These are phyloP conservation scores for Aspergillus asperescens DNA, from an alignment of 495 filamentous ascomycete species.

Conservation along the genomic window DNA sequence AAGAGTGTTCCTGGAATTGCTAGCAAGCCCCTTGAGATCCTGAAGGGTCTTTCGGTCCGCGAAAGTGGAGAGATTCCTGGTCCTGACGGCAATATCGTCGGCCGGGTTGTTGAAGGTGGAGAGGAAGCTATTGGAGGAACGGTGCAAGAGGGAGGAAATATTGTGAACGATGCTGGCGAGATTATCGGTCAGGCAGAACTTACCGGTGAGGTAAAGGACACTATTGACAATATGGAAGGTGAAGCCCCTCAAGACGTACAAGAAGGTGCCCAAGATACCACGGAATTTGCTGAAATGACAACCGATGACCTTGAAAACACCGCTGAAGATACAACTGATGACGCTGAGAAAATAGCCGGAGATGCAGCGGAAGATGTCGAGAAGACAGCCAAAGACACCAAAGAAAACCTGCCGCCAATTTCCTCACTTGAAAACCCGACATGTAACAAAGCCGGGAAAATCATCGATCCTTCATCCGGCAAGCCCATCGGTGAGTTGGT, in stretches of 20 bases:
- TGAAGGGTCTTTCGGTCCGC: conserved; percentile 53
- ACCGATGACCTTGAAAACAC: conserved; percentile 28
- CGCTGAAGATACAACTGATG: conserved; percentile 26
- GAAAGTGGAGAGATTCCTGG: conserved; percentile 54
- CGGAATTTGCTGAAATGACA: conserved; percentile 23
- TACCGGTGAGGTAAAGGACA: conserved; percentile 30
- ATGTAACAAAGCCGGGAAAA: conserved; percentile 59
- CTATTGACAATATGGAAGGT: conserved; percentile 17
- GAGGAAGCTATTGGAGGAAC: conserved; percentile 55
- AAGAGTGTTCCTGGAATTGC: conserved; percentile 3
- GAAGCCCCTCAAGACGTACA: conserved; percentile 24
- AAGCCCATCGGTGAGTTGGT: conserved; percentile 54
- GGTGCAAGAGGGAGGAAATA: conserved; percentile 57
- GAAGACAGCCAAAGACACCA: conserved; percentile 30
- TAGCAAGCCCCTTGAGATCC: conserved; percentile 29
- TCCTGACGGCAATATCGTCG: conserved; percentile 50
- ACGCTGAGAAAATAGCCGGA: conserved; percentile 29
- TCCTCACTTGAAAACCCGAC: conserved; percentile 56
- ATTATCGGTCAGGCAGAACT: conserved; percentile 38
- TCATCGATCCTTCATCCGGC: conserved; percentile 46
- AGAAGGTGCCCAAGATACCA: conserved; percentile 14
- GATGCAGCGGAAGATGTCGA: conserved; percentile 29
- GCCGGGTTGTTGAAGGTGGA: conserved; percentile 55
- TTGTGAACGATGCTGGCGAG: conserved; percentile 61
- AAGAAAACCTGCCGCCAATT: conserved; percentile 46